These are phyloP conservation scores for Candida pseudoglaebosa DNA, from an alignment of 805 yeast genomes.

Conservation along the genomic window DNA sequence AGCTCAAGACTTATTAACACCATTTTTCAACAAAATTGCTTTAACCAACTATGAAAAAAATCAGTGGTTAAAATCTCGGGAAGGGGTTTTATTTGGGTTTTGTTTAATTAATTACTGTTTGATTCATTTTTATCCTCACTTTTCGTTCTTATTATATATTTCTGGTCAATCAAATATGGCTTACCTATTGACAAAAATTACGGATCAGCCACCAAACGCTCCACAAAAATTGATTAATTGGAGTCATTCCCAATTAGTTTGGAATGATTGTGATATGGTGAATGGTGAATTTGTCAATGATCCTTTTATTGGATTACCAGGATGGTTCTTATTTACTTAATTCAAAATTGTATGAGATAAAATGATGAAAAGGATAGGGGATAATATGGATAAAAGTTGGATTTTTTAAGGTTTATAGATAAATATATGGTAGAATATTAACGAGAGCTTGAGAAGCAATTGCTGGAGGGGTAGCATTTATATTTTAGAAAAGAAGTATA, in stretches of 20 bases:
- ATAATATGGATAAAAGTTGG: background rate
- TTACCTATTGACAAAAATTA: slow-evolving; percentile 48
- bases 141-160: slow-evolving; percentile 47
- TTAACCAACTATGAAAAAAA: slow-evolving; percentile 38
- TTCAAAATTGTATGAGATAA: background rate
- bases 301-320: slow-evolving; percentile 22
- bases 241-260: slow-evolving; percentile 29
- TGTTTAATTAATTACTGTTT: slow-evolving; percentile 45
- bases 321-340: slow-evolving; percentile 15
- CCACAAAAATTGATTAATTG: slow-evolving; percentile 24
- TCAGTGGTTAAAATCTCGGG: slow-evolving; percentile 50
- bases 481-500: too few relatives aligned
- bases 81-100: slow-evolving; percentile 55
- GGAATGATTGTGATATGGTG: slow-evolving; percentile 23
- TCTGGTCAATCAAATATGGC: slow-evolving; percentile 53
- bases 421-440: background rate
- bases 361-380: background rate
- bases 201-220: slow-evolving; percentile 40
- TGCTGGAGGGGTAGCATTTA: too few relatives aligned
- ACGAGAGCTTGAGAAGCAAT: too few relatives aligned
- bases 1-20: slow-evolving; percentile 43
- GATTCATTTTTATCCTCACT: slow-evolving; percentile 37
- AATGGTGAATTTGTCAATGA: slow-evolving; percentile 16
- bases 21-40: slow-evolving; percentile 48
- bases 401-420: background rate